Conservation (phyloP, 2,329 filamentous ascomycete genomes). For the Xenosphaeropsis pyriputrescens region DNA sequence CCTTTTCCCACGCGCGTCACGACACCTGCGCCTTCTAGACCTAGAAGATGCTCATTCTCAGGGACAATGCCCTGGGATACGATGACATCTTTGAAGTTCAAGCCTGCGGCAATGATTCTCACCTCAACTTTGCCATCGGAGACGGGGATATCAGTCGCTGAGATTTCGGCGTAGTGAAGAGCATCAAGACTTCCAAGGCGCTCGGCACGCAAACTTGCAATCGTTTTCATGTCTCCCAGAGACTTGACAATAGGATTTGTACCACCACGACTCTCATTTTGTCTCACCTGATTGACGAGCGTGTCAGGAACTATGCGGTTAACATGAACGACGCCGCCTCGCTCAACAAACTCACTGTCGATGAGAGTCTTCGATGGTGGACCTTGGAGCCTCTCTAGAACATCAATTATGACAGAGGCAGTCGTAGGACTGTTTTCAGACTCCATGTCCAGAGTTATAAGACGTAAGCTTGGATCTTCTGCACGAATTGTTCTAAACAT, state of each 20-base stretch:
- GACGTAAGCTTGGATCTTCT: no score
- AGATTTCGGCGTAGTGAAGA: conserved; percentile 11
- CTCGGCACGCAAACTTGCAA: conserved; percentile 1
- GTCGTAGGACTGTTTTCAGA: no score
- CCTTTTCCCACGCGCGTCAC: conserved; percentile 11
- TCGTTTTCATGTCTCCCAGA: conserved; percentile 1
- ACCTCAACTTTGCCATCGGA: conserved; percentile 5
- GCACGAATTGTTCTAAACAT: no score
- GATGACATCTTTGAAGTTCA: conserved; percentile 13
- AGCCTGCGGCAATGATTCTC: conserved; percentile 2
- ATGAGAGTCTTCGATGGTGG: background rate
- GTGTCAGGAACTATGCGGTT: conserved; percentile 14
- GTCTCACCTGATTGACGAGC: conserved; percentile 7
- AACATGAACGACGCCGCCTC: conserved; percentile 12
- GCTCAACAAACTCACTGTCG: conserved; percentile 17
- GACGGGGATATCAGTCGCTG: conserved; percentile 4
- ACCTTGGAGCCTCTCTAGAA: background rate
- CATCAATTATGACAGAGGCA: background rate
- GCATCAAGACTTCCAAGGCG: conserved; percentile 5
- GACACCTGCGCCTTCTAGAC: conserved; percentile 16
- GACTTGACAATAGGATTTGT: conserved; percentile 1
- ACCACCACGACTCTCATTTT: conserved; percentile 1
- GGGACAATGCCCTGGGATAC: conserved; percentile 8
- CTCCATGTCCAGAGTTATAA: no score
- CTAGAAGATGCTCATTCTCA: conserved; percentile 4